These are phyloP conservation scores for Cubamyces lactineus DNA, from an alignment of 768 basidiomycete genomes.

Conservation along the genomic window DNA sequence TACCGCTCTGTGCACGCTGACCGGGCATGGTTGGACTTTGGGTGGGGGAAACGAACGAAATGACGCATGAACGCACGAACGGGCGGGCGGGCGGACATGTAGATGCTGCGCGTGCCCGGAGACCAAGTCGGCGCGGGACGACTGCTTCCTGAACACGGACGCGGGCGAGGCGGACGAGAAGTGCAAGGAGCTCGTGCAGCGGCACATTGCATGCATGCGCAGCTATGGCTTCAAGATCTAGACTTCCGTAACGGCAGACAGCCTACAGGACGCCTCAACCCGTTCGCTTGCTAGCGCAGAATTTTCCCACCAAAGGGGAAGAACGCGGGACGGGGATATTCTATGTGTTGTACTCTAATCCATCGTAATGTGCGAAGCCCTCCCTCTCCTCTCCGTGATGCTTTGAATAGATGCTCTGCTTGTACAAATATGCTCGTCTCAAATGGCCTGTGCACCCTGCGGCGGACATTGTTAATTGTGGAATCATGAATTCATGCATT, in stretches of 20 bases:
- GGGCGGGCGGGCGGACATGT: neutral
- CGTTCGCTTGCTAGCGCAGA: no score
- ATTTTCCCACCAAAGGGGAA: no score
- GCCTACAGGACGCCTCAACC: no score
- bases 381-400: neutral
- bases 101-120: constrained; percentile 97
- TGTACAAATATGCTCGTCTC: neutral
- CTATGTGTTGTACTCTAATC: constrained; percentile 6
- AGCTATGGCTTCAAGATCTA: constrained; percentile 85
- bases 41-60: neutral
- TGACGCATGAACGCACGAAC: no score
- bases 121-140: constrained; percentile 90
- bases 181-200: constrained; percentile 79
- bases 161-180: constrained; percentile 67
- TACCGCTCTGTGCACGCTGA: no score
- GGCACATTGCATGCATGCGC: constrained; percentile 91
- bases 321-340: neutral
- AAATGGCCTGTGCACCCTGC: no score
- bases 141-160: constrained; percentile 86
- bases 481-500: no score
- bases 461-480: no score
- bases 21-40: neutral
- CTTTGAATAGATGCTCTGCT: neutral
- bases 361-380: constrained; percentile 8
- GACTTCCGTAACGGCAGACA: neutral